Percentiles rank a stretch among this genome's conserved stretches.
Conservation (phyloP, 176 grass and related monocot genomes). For the Eremochloa ophiuroides region DNA sequence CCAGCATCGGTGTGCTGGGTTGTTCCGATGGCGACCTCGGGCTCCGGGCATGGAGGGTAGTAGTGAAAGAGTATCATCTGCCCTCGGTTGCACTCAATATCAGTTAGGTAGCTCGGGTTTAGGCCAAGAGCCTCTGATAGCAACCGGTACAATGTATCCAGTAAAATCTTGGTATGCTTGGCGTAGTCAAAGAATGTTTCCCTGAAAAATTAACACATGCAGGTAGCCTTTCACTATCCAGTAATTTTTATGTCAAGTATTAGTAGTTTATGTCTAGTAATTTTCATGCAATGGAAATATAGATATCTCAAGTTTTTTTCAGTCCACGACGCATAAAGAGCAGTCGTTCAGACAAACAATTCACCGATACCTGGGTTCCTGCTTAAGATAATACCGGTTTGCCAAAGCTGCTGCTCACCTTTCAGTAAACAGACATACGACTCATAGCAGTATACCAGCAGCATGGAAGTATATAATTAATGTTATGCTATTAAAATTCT, state of each 20-base stretch:
- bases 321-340: background rate
- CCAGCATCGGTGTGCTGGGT: slow-evolving; percentile 33
- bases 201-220: slow-evolving; percentile 9
- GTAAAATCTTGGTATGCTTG: slow-evolving; percentile 16
- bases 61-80: slow-evolving; percentile 49
- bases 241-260: too few species aligned
- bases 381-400: background rate
- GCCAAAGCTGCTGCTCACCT: background rate
- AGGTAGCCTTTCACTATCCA: background rate
- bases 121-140: slow-evolving; percentile 58
- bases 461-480: too few species aligned
- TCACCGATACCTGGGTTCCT: background rate
- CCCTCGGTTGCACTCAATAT: slow-evolving; percentile 46
- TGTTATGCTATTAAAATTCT: too few species aligned
- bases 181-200: slow-evolving; percentile 42
- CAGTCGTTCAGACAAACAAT: background rate
- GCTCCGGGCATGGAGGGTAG: slow-evolving; percentile 65
- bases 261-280: too few species aligned
- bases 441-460: too few species aligned
- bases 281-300: background rate
- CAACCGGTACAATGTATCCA: slow-evolving; percentile 32
- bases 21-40: slow-evolving; percentile 38
- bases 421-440: background rate
- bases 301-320: background rate
- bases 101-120: slow-evolving; percentile 7